Percentiles rank a stretch among this genome's conserved stretches.
phyloP scores from a whole-genome alignment of 129 eudicot species.

The Pseudognaphalium luteoalbum region DNA sequence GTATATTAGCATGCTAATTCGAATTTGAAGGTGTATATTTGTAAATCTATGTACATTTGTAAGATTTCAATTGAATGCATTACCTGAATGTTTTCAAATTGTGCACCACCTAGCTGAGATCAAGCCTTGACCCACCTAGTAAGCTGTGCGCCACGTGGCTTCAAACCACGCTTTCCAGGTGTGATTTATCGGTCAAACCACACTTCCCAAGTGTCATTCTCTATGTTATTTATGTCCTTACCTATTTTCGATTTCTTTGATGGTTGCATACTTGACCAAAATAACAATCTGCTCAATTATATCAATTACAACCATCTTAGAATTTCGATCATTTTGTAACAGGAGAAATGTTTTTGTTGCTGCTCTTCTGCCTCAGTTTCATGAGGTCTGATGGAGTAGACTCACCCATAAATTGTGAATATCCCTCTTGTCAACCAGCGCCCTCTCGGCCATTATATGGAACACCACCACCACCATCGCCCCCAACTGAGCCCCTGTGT shows the following conservation, averaged over 20 bases:
- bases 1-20: not conserved
- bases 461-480: constrained; percentile 31
- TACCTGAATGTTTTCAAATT: constrained; percentile 25
- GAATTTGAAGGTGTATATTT: not conserved
- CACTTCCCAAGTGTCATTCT: constrained; percentile 22
- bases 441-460: constrained; percentile 31
- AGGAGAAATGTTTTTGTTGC: constrained; percentile 25
- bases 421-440: constrained; percentile 35
- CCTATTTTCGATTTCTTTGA: constrained; percentile 22
- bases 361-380: constrained; percentile 15
- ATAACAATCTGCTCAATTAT: not conserved
- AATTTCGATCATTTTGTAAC: constrained; percentile 14
- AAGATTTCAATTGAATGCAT: not conserved
- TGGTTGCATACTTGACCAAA: constrained; percentile 12
- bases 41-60: not conserved
- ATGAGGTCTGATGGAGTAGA: not conserved
- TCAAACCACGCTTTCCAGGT: constrained; percentile 23
- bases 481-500: constrained; percentile 25
- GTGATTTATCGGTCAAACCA: constrained; percentile 19
- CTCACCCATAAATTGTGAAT: constrained; percentile 26
- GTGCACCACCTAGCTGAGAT: constrained; percentile 27
- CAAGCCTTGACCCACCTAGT: constrained; percentile 18
- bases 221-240: constrained; percentile 18
- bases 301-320: not conserved
- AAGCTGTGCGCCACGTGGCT: constrained; percentile 30